A percentile compares a stretch with the other conserved stretches of the same genome.
Evolutionary conservation across 345 rosid species (phyloP).

Genomic region (Syzygium oleosum): DNA sequence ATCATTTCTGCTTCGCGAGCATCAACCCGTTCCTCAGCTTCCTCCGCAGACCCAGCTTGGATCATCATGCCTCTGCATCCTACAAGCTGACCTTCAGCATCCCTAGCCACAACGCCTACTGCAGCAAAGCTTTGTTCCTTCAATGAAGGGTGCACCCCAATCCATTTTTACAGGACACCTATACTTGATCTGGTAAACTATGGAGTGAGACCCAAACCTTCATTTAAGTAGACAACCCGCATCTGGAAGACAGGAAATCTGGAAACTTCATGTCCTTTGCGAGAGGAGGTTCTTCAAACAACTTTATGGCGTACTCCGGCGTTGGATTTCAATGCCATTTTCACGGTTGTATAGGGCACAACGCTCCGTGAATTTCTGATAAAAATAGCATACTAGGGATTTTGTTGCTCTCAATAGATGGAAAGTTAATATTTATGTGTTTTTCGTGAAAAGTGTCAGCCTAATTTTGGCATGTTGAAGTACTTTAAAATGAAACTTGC

Average conservation of each 20-base stretch:
- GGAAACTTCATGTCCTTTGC: neutral
- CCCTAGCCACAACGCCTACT: neutral
- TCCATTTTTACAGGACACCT: neutral
- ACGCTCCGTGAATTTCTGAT: neutral
- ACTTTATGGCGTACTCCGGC: neutral
- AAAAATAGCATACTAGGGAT: neutral
- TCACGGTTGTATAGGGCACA: neutral
- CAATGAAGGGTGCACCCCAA: neutral
- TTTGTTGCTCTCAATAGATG: neutral
- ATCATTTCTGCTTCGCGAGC: neutral
- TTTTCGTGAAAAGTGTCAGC: neutral
- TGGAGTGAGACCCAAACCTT: neutral
- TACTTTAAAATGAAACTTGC: neutral
- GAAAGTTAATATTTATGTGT: neutral
- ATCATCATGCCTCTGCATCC: neutral
- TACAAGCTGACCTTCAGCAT: neutral
- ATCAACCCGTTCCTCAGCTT: neutral
- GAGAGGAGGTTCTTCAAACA: neutral
- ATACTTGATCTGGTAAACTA: neutral
- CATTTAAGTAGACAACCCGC: neutral
- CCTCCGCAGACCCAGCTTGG: neutral
- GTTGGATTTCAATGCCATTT: neutral
- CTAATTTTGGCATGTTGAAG: neutral
- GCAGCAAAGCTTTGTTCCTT: neutral
- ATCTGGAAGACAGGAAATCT: too few relatives aligned